These are phyloP conservation scores for Penicillium nucicola DNA, from an alignment of 495 filamentous ascomycete genomes.

Conservation along the genomic window DNA sequence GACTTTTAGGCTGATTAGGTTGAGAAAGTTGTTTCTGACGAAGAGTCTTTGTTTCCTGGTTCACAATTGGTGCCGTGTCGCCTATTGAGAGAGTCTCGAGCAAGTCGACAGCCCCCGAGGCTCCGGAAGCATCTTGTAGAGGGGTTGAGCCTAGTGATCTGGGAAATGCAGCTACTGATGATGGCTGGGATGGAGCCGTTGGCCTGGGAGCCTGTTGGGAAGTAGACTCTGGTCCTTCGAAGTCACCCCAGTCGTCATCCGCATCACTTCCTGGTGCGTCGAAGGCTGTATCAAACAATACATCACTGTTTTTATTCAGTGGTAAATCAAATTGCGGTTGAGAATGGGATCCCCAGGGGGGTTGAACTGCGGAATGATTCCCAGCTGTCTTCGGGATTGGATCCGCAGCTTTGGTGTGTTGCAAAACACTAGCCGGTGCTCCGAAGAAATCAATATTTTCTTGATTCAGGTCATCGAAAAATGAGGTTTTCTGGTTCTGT, in stretches of 20 bases:
- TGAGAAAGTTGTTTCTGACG: background rate
- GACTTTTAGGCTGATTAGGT: slow-evolving; percentile 1
- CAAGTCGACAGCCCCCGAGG: slow-evolving; percentile 14
- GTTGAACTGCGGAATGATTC: slow-evolving; percentile 7
- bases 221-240: slow-evolving; percentile 56
- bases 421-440: slow-evolving; percentile 1
- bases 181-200: background rate
- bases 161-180: background rate
- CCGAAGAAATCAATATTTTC: slow-evolving; percentile 21
- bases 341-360: slow-evolving; percentile 4
- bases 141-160: background rate
- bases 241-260: slow-evolving; percentile 75
- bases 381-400: background rate
- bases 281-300: slow-evolving; percentile 45
- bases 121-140: background rate
- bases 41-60: background rate
- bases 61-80: slow-evolving; percentile 8
- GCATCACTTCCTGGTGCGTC: slow-evolving; percentile 38
- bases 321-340: slow-evolving; percentile 18
- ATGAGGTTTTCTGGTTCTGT: slow-evolving; percentile 15
- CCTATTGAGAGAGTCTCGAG: slow-evolving; percentile 25
- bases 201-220: slow-evolving; percentile 52
- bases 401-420: background rate
- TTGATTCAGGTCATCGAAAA: slow-evolving; percentile 25
- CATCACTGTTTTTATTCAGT: slow-evolving; percentile 27